Conservation (phyloP, 179 eudicot genomes). For the Beta lomatogona region DNA sequence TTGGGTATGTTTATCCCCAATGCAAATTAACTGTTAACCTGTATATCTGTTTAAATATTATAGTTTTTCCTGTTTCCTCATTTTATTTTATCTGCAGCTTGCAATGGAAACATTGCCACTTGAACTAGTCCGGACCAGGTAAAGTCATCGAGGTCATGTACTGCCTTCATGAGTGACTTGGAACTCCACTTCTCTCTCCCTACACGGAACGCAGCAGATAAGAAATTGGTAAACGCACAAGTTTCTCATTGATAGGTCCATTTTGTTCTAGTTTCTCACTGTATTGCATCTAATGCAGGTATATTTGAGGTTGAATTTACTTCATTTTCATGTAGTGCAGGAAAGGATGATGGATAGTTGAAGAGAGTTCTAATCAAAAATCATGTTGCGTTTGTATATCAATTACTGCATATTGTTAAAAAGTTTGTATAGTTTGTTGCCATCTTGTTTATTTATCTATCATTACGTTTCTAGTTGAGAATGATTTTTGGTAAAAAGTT, state of each 20-base stretch:
- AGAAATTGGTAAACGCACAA: neutral
- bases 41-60: neutral
- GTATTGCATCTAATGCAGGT: neutral
- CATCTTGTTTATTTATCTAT: neutral
- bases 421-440: neutral
- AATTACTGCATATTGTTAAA: too few species aligned
- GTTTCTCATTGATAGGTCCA: neutral
- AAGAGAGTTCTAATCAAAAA: neutral
- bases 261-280: neutral
- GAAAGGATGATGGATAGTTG: neutral
- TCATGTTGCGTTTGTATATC: neutral
- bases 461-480: neutral
- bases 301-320: neutral
- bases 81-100: slow-evolving; percentile 35
- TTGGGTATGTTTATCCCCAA: slow-evolving; percentile 51
- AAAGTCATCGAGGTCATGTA: slow-evolving; percentile 3
- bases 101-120: slow-evolving; percentile 70
- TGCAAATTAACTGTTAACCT: neutral
- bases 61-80: neutral
- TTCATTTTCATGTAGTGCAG: too few species aligned
- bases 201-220: neutral
- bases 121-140: slow-evolving; percentile 57
- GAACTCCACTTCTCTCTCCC: neutral
- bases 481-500: too few species aligned
- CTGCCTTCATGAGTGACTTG: neutral